These are phyloP conservation scores for Daldinia decipiens DNA, from an alignment of 495 filamentous ascomycete genomes.

Conservation along the genomic window DNA sequence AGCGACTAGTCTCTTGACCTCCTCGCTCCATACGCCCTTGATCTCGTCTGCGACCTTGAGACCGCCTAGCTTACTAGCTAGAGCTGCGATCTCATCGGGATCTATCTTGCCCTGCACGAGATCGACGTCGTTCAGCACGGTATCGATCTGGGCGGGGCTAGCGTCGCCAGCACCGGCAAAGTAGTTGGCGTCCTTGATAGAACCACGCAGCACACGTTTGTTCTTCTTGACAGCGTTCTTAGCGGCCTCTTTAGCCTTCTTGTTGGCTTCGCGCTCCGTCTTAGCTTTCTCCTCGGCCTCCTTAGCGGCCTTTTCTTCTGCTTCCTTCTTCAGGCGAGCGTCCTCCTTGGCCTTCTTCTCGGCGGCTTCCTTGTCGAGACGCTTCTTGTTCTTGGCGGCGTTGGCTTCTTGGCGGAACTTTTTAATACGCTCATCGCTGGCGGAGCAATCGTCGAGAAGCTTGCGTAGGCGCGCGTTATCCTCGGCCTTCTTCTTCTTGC, in stretches of 20 bases:
- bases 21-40: conserved; percentile 71
- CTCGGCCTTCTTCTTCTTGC: conserved; percentile 99
- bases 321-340: conserved; percentile 77
- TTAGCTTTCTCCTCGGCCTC: conserved; percentile 88
- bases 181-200: conserved; percentile 97
- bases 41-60: conserved; percentile 76
- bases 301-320: conserved; percentile 77
- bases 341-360: conserved; percentile 85
- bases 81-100: conserved; percentile 81
- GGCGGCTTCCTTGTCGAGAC: conserved; percentile 89
- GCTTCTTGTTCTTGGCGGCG: conserved; percentile 93
- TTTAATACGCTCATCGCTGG: conserved; percentile 94
- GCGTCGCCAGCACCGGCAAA: conserved; percentile 74
- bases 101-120: conserved; percentile 90
- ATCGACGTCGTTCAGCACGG: conserved; percentile 86
- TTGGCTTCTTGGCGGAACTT: conserved; percentile 89
- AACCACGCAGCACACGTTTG: conserved; percentile 89
- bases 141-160: conserved; percentile 77
- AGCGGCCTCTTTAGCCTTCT: conserved; percentile 97
- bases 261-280: conserved; percentile 79
- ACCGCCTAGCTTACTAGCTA: conserved; percentile 79
- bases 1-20: conserved; percentile 76
- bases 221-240: conserved; percentile 99
- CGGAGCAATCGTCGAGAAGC: conserved; percentile 84
- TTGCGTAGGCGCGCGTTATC: conserved; percentile 89